Evolutionary conservation across 176 grass and related monocot genomes (phyloP).

Genomic region (Stipa capillata): DNA sequence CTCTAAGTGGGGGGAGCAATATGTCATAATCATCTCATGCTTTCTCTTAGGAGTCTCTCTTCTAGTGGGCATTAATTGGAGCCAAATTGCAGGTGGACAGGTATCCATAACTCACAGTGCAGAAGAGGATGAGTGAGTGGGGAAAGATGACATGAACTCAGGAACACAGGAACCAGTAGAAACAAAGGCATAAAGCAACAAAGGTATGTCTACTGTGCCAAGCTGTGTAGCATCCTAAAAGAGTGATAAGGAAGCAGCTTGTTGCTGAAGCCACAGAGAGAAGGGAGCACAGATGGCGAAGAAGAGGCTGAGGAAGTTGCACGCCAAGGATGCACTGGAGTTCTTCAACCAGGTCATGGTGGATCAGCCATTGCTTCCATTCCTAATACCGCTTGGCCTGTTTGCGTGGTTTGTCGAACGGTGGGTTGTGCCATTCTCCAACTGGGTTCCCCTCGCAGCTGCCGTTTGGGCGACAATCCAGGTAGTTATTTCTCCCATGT

Average conservation of each 20-base stretch:
- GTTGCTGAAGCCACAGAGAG: conserved; percentile 15
- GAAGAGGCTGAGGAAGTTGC: conserved; percentile 51
- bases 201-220: neutral
- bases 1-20: neutral
- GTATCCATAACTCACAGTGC: conserved; percentile 19
- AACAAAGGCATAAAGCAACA: conserved; percentile 21
- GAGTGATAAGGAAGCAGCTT: neutral
- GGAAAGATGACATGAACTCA: neutral
- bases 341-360: conserved; percentile 82
- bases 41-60: conserved; percentile 19
- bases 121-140: neutral
- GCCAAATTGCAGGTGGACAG: conserved; percentile 33
- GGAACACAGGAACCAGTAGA: neutral
- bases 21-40: conserved; percentile 15
- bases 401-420: conserved; percentile 86
- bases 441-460: conserved; percentile 74
- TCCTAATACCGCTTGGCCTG: conserved; percentile 68
- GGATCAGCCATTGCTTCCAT: conserved; percentile 81
- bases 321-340: conserved; percentile 56
- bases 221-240: neutral
- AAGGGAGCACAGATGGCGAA: conserved; percentile 40
- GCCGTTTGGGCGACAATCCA: conserved; percentile 93
- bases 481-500: conserved; percentile 22
- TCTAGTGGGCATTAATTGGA: conserved; percentile 23
- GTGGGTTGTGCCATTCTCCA: conserved; percentile 97